Evolutionary conservation across 148 eudicot genomes (phyloP).

Genomic region (Mesembryanthemum crystallinum): DNA sequence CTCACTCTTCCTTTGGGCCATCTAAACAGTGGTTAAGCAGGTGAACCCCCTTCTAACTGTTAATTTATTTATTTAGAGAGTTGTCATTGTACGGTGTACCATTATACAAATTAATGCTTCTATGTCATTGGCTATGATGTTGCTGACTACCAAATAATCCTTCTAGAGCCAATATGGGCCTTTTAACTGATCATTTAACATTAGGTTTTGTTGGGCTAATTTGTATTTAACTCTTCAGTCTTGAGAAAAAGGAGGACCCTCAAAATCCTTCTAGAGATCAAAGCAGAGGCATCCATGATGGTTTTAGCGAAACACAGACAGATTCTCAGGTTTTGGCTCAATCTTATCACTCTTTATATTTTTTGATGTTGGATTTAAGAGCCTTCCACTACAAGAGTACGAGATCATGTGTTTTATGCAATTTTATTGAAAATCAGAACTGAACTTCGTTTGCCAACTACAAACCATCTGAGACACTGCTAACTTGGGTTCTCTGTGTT

Average conservation of each 20-base stretch:
- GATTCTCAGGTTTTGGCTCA: constrained; percentile 75
- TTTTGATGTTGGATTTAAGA: neutral
- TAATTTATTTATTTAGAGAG: too few relatives aligned
- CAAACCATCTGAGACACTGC: neutral
- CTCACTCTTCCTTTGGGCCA: constrained; percentile 49
- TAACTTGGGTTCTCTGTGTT: constrained; percentile 12
- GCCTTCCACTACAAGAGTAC: neutral
- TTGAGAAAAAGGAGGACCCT: constrained; percentile 47
- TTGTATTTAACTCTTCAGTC: constrained; percentile 37
- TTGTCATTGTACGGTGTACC: neutral
- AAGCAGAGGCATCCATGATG: constrained; percentile 48
- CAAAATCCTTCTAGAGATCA: constrained; percentile 36
- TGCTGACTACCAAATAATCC: neutral
- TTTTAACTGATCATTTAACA: neutral
- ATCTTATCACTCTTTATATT: constrained; percentile 10
- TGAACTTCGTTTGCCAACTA: neutral
- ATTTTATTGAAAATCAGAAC: neutral
- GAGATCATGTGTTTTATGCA: neutral
- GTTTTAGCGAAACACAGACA: constrained; percentile 93
- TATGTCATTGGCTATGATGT: constrained; percentile 3
- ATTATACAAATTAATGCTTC: neutral
- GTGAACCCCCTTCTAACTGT: constrained; percentile 27
- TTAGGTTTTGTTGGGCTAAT: constrained; percentile 3
- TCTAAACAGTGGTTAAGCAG: constrained; percentile 69
- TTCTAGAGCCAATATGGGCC: neutral